A percentile compares a stretch with the other conserved stretches of the same genome.
phyloP scores from a whole-genome alignment of 805 yeast species.

The Cyberlindnera americana region DNA sequence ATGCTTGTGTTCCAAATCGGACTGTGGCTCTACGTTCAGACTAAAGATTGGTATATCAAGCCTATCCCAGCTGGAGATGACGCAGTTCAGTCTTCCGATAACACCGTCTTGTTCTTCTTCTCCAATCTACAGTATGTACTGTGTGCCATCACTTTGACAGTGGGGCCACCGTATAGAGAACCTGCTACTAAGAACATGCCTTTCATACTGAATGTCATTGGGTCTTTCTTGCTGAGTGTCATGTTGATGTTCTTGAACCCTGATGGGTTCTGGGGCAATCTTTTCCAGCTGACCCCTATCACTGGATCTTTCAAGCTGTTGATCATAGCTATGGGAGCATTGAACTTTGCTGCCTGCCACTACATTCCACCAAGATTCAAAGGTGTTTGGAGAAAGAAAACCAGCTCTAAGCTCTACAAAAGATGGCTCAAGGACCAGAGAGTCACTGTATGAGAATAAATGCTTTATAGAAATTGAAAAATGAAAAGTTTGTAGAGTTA shows the following conservation, averaged over 20 bases:
- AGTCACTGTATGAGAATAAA: conserved; percentile 6
- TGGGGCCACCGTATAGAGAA: conserved; percentile 91
- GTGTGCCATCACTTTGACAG: conserved; percentile 78
- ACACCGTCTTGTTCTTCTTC: conserved; percentile 76
- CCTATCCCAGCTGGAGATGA: conserved; percentile 83
- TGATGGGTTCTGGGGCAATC: conserved; percentile 51
- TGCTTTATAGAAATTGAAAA: background rate
- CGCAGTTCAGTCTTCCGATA: conserved; percentile 82
- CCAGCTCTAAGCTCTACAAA: conserved; percentile 38
- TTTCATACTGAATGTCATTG: conserved; percentile 58
- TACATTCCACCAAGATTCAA: conserved; percentile 33
- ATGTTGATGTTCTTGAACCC: conserved; percentile 52
- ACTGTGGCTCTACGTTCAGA: conserved; percentile 60
- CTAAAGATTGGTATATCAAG: conserved; percentile 68
- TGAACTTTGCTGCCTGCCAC: conserved; percentile 43
- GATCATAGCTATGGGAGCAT: conserved; percentile 43
- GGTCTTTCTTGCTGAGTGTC: conserved; percentile 48
- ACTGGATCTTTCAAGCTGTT: conserved; percentile 45
- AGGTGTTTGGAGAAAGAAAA: conserved; percentile 32
- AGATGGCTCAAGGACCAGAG: conserved; percentile 24
- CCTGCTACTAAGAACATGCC: conserved; percentile 65
- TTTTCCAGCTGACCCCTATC: conserved; percentile 74
- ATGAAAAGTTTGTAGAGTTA: no score
- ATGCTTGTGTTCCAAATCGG: conserved; percentile 61
- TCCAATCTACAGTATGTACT: conserved; percentile 88